Conservation (phyloP, 345 rosid genomes). For the Pseudoturritis turrita region DNA sequence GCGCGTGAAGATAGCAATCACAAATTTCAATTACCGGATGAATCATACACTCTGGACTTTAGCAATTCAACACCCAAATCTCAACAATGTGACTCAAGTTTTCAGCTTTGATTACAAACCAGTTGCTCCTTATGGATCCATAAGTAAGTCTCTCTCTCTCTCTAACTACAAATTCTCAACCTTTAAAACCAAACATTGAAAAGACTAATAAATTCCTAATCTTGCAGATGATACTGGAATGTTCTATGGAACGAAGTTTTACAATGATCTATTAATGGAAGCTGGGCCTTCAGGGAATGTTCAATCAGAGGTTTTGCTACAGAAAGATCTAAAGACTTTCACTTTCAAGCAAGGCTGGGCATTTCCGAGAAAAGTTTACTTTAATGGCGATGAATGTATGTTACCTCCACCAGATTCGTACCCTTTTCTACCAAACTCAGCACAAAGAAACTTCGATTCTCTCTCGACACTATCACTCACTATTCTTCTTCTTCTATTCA, state of each 20-base stretch:
- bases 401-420: slow-evolving; percentile 82
- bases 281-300: slow-evolving; percentile 86
- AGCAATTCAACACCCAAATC: slow-evolving; percentile 76
- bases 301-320: slow-evolving; percentile 81
- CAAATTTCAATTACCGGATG: slow-evolving; percentile 69
- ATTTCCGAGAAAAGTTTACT: slow-evolving; percentile 80
- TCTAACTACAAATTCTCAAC: background rate
- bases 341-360: slow-evolving; percentile 94
- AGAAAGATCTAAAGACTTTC: slow-evolving; percentile 70
- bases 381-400: slow-evolving; percentile 92
- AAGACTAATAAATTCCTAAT: background rate
- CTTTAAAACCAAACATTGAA: background rate
- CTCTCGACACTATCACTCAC: slow-evolving; percentile 22
- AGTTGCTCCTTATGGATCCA: slow-evolving; percentile 62
- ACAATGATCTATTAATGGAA: slow-evolving; percentile 82
- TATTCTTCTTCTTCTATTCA: slow-evolving; percentile 30
- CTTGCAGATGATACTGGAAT: slow-evolving; percentile 81
- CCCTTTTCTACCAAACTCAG: slow-evolving; percentile 74
- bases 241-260: slow-evolving; percentile 75
- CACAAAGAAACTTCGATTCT: slow-evolving; percentile 23
- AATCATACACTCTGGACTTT: slow-evolving; percentile 72
- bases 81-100: slow-evolving; percentile 81
- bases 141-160: slow-evolving; percentile 40
- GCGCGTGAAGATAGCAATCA: slow-evolving; percentile 65
- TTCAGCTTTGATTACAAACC: slow-evolving; percentile 84